Percentiles rank a stretch among this genome's conserved stretches.
These are phyloP conservation scores for Apiospora saccharicola DNA, from an alignment of 2,329 filamentous ascomycete genomes.

Conservation along the genomic window DNA sequence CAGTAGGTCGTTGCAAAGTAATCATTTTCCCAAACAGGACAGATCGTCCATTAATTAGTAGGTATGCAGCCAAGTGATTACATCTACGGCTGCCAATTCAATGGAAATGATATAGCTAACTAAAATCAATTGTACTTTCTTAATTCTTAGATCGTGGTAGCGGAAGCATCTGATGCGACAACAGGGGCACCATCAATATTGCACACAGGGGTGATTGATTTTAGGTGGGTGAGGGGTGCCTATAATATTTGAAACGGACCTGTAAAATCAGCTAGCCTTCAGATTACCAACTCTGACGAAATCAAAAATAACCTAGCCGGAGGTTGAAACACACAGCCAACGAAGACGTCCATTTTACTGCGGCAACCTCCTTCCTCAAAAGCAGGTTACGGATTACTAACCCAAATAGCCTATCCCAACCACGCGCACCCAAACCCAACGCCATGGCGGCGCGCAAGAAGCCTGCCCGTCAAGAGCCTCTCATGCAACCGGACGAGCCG, in stretches of 20 bases:
- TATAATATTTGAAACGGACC: neutral
- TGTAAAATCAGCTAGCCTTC: neutral
- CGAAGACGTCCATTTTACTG: neutral
- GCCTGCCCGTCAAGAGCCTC: slow-evolving; percentile 8
- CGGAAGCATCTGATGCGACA: neutral
- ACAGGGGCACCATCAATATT: neutral
- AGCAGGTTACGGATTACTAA: slow-evolving; percentile 4
- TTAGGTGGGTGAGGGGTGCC: neutral
- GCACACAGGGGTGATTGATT: neutral
- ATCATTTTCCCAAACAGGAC: no score
- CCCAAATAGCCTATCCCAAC: slow-evolving; percentile 9
- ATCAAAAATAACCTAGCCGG: neutral
- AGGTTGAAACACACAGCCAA: neutral
- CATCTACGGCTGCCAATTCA: neutral
- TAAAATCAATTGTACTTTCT: neutral
- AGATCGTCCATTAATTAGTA: no score
- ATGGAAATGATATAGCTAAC: neutral
- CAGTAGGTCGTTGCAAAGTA: no score
- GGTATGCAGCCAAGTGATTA: neutral
- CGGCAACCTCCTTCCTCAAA: neutral
- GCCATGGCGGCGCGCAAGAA: slow-evolving; percentile 15
- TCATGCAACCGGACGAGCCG: neutral
- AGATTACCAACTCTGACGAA: slow-evolving; percentile 1
- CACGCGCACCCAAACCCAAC: neutral
- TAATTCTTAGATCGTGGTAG: neutral